Evolutionary conservation across 352 stramenopile genomes (phyloP).

Genomic region (Globisporangium megalacanthum): DNA sequence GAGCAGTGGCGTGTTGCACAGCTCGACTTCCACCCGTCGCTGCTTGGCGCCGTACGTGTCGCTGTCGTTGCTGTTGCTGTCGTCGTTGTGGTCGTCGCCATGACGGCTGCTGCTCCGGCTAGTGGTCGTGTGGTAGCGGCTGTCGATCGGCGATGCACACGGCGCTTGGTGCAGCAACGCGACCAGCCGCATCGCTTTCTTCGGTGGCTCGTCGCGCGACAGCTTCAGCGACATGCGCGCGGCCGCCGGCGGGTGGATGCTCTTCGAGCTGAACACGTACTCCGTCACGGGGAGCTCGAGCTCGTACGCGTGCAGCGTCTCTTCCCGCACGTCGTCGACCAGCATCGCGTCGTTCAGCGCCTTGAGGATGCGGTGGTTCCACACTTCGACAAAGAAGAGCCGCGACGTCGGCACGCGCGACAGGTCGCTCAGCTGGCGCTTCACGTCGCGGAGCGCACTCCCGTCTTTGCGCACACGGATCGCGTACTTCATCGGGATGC

Average conservation of each 20-base stretch:
- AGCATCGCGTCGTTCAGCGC: constrained; percentile 33
- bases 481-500: constrained; percentile 73
- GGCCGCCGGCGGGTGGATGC: constrained; percentile 30
- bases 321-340: constrained; percentile 45
- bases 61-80: constrained; percentile 21
- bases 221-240: constrained; percentile 21
- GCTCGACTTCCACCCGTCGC: constrained; percentile 62
- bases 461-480: constrained; percentile 49
- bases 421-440: constrained; percentile 49
- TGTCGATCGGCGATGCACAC: constrained; percentile 47
- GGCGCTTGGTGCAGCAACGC: constrained; percentile 65
- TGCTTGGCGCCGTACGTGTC: constrained; percentile 21
- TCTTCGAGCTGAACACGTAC: constrained; percentile 65
- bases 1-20: constrained; percentile 73
- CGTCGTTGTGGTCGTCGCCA: constrained; percentile 7
- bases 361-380: constrained; percentile 59
- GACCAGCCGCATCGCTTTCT: constrained; percentile 64
- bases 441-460: constrained; percentile 46
- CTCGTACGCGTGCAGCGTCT: constrained; percentile 84
- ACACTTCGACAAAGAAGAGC: constrained; percentile 74
- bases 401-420: constrained; percentile 33
- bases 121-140: constrained; percentile 9
- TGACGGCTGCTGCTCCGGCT: too few species aligned
- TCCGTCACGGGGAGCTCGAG: constrained; percentile 64
- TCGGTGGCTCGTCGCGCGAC: constrained; percentile 7